phyloP scores from a whole-genome alignment of 306 rosid species.

The Biancaea sappan region DNA sequence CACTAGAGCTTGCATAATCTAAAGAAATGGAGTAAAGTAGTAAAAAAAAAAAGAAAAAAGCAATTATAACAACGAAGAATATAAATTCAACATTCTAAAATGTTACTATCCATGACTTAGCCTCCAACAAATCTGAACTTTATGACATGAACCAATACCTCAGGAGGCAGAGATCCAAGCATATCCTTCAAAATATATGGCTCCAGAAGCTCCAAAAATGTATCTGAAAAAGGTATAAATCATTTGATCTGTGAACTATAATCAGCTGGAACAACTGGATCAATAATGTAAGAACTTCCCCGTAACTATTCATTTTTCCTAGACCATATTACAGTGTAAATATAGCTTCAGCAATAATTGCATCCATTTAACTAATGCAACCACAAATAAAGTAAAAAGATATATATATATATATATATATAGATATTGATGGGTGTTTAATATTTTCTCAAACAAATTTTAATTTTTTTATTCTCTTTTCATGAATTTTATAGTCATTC shows the following conservation, averaged over 20 bases:
- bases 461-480: neutral
- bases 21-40: constrained; percentile 18
- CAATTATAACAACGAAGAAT: constrained; percentile 8
- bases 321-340: constrained; percentile 17
- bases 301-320: constrained; percentile 24
- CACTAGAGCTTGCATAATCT: constrained; percentile 99
- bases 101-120: constrained; percentile 15
- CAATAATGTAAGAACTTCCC: constrained; percentile 9
- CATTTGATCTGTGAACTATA: constrained; percentile 22
- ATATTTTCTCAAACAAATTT: constrained; percentile 21
- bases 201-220: constrained; percentile 98
- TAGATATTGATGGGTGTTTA: neutral
- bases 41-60: constrained; percentile 4
- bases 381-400: constrained; percentile 16
- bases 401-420: neutral
- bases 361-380: constrained; percentile 25
- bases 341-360: constrained; percentile 11
- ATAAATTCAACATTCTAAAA: constrained; percentile 19
- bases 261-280: constrained; percentile 15
- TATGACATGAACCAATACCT: constrained; percentile 59
- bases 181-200: constrained; percentile 93
- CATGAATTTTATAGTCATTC: too few species aligned
- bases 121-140: constrained; percentile 33
- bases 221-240: constrained; percentile 48
- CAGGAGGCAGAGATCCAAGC: constrained; percentile 99